Base-by-base conservation (phyloP, 306 rosid species). In the Prunus mume region DNA sequence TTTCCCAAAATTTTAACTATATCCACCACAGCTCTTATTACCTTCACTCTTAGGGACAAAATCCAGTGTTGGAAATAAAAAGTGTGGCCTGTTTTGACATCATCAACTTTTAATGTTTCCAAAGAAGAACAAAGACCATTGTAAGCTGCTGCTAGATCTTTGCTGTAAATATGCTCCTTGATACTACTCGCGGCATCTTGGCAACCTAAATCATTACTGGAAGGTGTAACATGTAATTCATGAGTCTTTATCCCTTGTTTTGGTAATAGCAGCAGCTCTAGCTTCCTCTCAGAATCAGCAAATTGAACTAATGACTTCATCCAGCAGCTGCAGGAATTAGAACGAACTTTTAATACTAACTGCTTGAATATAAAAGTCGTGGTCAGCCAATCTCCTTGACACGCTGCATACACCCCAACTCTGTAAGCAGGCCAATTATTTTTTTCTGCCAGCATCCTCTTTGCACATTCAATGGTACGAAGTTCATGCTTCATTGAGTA, bases 51-150 rank as follows among this genome's bases (percentile, higher is more conserved):
- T 76, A 87, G 76, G 10, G 80, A 86, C 73, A 91, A 72, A 89
- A 86, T 83, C 97, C 89, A 91, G 68, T 88, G 83, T 76, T 86
- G 91, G 74, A 91, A 91, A 76, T 77, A 78, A 78, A 88, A 88
- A 18, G 65, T 60, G 47, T 75, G 87, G 71, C 76, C 84, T 20
- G 65, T 69, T 68, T 69, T 60, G 55, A 64, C 66, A 56, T 34
- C 41, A 34, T 78, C 80, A 27, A 71, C 60, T 64, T 82, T 88
- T 79, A 91, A 91, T 43, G 78, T 73, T 80, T 68, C 80, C 73
- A 79, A 75, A 71, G 94, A 82, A 70, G 86, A 88, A 77, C 80
- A 72, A 50, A 86, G 80, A 67, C 80, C 78, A 54, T 58, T 45
- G 71, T 83, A 80, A 67, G 87, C 85, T n/a, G 79, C 87, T 34